Conservation (phyloP, 495 filamentous ascomycete species). For the Lentithecium fluviatile region DNA sequence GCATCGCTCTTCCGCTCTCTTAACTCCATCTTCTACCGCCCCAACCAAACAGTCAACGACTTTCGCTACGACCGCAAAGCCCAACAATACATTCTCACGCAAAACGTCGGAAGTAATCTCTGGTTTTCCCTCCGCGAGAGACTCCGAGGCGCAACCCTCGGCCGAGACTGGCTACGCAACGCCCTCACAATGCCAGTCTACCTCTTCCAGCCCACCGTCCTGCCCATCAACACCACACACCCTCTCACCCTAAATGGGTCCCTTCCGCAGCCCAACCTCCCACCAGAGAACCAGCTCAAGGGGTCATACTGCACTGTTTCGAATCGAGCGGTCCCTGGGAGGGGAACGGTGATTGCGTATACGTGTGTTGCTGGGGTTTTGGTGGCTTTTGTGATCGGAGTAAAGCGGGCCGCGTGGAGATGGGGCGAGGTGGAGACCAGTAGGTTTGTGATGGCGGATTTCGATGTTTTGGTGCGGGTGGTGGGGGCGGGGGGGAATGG, state of each 20-base stretch:
- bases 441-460: conserved; percentile 18
- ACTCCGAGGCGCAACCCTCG: background rate
- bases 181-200: conserved; percentile 11
- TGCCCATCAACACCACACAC: background rate
- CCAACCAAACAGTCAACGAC: conserved; percentile 5
- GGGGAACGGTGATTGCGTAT: conserved; percentile 17
- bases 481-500: background rate
- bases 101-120: background rate
- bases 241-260: background rate
- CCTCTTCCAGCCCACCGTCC: conserved; percentile 16
- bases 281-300: conserved; percentile 15
- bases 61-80: conserved; percentile 9
- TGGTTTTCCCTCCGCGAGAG: conserved; percentile 1
- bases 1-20: conserved; percentile 8
- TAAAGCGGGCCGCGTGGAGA: background rate
- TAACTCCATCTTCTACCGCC: conserved; percentile 15
- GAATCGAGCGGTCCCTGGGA: conserved; percentile 6
- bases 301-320: conserved; percentile 10
- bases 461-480: background rate
- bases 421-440: conserved; percentile 10
- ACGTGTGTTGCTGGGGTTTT: conserved; percentile 6
- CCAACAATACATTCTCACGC: conserved; percentile 11
- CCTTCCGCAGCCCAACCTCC: conserved; percentile 7
- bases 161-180: conserved; percentile 13
- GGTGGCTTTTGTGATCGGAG: conserved; percentile 2